Percentiles rank a stretch among this genome's conserved stretches.
phyloP scores from a whole-genome alignment of 2,329 filamentous ascomycete genomes.

The Fusarium ambrosium region DNA sequence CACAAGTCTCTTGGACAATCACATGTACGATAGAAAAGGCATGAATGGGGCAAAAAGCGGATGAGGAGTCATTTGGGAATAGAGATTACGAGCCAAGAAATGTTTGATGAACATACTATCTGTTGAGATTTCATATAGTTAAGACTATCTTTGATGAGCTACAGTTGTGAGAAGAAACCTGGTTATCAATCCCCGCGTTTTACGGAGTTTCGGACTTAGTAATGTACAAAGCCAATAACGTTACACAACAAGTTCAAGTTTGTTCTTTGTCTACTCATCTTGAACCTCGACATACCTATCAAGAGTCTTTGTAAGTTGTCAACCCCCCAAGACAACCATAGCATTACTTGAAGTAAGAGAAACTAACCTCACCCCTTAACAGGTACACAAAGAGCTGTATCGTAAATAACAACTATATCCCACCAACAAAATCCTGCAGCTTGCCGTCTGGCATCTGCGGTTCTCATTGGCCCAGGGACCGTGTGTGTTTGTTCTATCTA shows the following conservation, averaged over 20 bases:
- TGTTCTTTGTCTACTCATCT: neutral
- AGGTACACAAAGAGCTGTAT: neutral
- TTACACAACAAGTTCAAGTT: neutral
- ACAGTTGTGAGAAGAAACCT: neutral
- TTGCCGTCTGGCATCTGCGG: neutral
- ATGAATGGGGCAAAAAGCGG: slow-evolving; percentile 1
- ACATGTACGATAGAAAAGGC: slow-evolving; percentile 13
- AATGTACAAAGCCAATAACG: neutral
- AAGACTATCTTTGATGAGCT: neutral
- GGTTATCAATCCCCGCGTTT: neutral
- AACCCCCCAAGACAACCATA: neutral
- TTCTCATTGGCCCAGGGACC: slow-evolving; percentile 5
- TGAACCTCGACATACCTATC: neutral
- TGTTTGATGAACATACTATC: neutral
- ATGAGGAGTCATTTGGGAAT: slow-evolving; percentile 17
- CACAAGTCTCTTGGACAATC: slow-evolving; percentile 12
- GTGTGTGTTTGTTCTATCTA: neutral
- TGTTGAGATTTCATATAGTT: neutral
- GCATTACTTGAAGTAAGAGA: neutral
- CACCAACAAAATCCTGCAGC: neutral
- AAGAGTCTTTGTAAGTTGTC: neutral
- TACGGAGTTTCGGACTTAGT: neutral
- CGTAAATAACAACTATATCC: neutral
- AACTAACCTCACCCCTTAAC: neutral
- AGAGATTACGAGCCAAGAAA: neutral